Base-by-base conservation (phyloP, 352 stramenopile species). In the Phytophthora sp. region DNA sequence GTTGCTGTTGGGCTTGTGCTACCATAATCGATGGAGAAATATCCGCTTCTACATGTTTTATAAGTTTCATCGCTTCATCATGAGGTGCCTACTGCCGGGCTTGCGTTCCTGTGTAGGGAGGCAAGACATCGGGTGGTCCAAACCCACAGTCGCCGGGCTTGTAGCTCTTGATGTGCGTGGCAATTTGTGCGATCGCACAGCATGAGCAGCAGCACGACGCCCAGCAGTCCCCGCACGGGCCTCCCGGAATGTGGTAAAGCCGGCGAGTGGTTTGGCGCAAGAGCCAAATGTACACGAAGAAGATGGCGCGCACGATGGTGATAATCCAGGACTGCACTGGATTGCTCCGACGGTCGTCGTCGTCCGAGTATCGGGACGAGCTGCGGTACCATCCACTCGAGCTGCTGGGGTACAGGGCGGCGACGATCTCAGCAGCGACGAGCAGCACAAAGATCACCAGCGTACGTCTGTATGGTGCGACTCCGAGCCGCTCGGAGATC, bases 131-230 rank as follows among this genome's bases (percentile, higher is more conserved):
- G 1, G 67, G 64, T 18, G 72, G 31, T 24, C 38, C 37, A 38
- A 87, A 86, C 18, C 64, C 69, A 60, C 77, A 89, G 27, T 53
- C 68, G 4, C 75, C 73, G 1, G 67, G 69, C 27, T 64, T 76
- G 72, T 87, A 89, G 48, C 73, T 80, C 61, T 80, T 74, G 45
- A 77, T 57, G 38, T 86, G 78, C 5, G 65, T 86, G 3, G 67
- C 71, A 44, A 86, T 78, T 44, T 88, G 76, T 7, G 74, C 74
- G 35, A 82, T 55, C 9, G 62, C 58, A 55, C 76, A 82, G 32
- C 66, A 72, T 13, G 50, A 71, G 51, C 66, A 79, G 38, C 54
- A 75, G 37, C 52, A 68, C 13, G 69, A 78, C 12, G 52, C 45
- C 12, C 44, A 55, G 39, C 65, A 78, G 39, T 78, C 70, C 34